phyloP scores from a whole-genome alignment of 2,329 filamentous ascomycete genomes.

The Ophiobolus disseminans region DNA sequence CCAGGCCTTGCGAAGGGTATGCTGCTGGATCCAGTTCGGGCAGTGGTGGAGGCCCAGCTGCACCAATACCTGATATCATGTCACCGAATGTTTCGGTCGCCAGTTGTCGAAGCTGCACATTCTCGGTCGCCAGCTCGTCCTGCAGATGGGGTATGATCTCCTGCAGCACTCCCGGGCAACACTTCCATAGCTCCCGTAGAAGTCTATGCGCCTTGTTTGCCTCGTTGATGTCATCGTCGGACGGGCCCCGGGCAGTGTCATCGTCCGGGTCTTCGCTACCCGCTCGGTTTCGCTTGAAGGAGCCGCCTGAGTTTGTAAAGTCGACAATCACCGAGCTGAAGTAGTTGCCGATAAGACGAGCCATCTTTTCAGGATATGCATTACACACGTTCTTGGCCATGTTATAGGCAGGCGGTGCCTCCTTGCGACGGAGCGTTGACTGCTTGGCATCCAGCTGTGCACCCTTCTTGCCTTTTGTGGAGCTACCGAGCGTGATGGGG shows the following conservation, averaged over 20 bases:
- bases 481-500: conserved; percentile 60
- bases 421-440: conserved; percentile 82
- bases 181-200: conserved; percentile 91
- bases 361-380: conserved; percentile 89
- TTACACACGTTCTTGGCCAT: conserved; percentile 97
- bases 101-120: conserved; percentile 81
- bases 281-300: conserved; percentile 29
- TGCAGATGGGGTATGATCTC: conserved; percentile 95
- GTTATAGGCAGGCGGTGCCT: conserved; percentile 90
- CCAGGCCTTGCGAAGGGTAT: conserved; percentile 77
- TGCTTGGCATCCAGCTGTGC: conserved; percentile 74
- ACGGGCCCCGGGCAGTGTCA: conserved; percentile 65
- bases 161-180: conserved; percentile 83
- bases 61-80: conserved; percentile 91
- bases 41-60: conserved; percentile 80
- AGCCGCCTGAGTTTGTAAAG: conserved; percentile 59
- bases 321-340: conserved; percentile 97
- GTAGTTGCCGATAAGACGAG: conserved; percentile 90
- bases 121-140: conserved; percentile 89
- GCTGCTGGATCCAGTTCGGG: conserved; percentile 78
- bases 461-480: conserved; percentile 59
- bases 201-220: conserved; percentile 88
- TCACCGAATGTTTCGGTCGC: conserved; percentile 95
- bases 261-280: conserved; percentile 53
- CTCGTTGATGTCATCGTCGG: conserved; percentile 85